phyloP scores from a whole-genome alignment of 306 rosid genomes.

The Dryas drummondii region DNA sequence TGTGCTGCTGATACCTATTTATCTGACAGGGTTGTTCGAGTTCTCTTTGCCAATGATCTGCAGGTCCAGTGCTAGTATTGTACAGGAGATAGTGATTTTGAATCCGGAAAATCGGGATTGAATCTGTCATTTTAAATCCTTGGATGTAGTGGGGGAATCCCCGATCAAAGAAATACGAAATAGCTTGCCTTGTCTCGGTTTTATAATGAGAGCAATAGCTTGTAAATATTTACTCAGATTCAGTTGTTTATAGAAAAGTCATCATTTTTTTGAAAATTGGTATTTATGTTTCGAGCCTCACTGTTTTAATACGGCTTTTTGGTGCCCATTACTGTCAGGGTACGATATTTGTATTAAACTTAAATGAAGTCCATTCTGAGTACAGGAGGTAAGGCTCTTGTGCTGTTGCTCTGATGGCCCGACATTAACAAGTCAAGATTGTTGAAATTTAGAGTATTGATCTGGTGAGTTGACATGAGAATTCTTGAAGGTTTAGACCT shows the following conservation, averaged over 20 bases:
- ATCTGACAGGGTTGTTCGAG: slow-evolving; percentile 23
- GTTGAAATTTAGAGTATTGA: too few species aligned
- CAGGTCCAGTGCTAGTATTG: slow-evolving; percentile 46
- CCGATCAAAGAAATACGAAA: slow-evolving; percentile 34
- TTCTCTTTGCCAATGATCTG: slow-evolving; percentile 32
- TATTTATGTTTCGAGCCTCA: background rate
- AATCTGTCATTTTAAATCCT: slow-evolving; percentile 35
- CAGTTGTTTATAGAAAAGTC: slow-evolving; percentile 35
- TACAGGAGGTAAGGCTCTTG: too few species aligned
- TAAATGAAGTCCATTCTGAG: background rate
- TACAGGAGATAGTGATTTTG: slow-evolving; percentile 34
- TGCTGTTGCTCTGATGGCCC: background rate
- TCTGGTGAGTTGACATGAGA: too few species aligned
- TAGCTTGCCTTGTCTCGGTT: slow-evolving; percentile 41
- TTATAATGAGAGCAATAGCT: slow-evolving; percentile 44
- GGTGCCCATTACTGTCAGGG: background rate
- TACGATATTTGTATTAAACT: background rate
- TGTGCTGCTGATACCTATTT: slow-evolving; percentile 21
- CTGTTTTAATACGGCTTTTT: background rate
- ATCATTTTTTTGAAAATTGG: slow-evolving; percentile 19
- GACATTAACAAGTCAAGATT: too few species aligned
- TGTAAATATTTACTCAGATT: slow-evolving; percentile 58
- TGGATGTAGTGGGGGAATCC: slow-evolving; percentile 40
- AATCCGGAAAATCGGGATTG: slow-evolving; percentile 17
- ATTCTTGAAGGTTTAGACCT: too few species aligned